Evolutionary conservation across 345 rosid species (phyloP).

Genomic region (Pugionium cornutum): DNA sequence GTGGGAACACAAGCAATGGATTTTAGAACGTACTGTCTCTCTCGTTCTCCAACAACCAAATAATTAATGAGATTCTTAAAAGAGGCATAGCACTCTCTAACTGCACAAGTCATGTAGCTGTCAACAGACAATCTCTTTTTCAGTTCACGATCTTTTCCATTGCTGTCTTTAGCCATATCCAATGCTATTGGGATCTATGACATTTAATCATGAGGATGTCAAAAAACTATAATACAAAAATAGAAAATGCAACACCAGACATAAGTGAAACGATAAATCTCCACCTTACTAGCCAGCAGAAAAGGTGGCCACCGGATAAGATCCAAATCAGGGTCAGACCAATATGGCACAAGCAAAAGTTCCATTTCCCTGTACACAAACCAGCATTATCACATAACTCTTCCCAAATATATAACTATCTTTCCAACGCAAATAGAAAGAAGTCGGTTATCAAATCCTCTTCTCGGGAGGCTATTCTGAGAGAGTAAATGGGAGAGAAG

Average conservation of each 20-base stretch:
- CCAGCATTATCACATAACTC: conserved; percentile 19
- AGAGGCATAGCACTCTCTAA: conserved; percentile 58
- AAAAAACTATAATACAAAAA: conserved; percentile 2
- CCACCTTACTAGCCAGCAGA: conserved; percentile 63
- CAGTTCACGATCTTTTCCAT: conserved; percentile 52
- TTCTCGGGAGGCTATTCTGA: background rate
- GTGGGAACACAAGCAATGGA: background rate
- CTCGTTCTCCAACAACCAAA: conserved; percentile 52
- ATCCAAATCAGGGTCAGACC: conserved; percentile 52
- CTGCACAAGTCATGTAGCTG: conserved; percentile 55
- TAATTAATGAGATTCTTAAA: conserved; percentile 48
- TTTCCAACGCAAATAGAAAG: conserved; percentile 3
- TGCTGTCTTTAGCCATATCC: conserved; percentile 68
- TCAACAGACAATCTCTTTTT: conserved; percentile 52
- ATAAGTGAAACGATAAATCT: conserved; percentile 9
- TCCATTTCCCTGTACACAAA: conserved; percentile 52
- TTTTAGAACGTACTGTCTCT: conserved; percentile 43
- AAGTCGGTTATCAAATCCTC: background rate
- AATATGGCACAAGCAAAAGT: conserved; percentile 58
- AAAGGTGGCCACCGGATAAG: conserved; percentile 65
- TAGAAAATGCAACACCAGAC: background rate
- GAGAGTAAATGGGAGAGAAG: conserved; percentile 76
- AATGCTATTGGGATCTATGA: conserved; percentile 61
- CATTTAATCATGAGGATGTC: conserved; percentile 8
- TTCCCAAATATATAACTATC: conserved; percentile 4